Base-by-base conservation (phyloP, 306 rosid species). In the Quercus engelmannii region DNA sequence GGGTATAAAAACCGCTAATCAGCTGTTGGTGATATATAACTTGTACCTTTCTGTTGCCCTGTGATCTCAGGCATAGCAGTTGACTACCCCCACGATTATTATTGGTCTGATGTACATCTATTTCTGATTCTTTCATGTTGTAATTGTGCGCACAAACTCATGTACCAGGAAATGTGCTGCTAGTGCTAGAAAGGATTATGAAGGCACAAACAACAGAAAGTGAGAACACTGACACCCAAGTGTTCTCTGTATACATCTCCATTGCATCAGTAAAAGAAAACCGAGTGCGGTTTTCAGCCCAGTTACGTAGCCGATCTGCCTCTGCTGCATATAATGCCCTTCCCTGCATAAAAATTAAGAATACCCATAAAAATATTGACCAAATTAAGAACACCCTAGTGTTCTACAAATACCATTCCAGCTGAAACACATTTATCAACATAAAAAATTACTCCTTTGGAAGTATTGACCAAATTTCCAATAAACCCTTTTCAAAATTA, bases 231-330 rank as follows among this genome's bases (percentile, higher is more conserved):
- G 99, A 90, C 70, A 95, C 65, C 98, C 94, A 95, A 11, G 98
- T 89, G 86, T 88, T 85, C 82, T 95, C 99, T 31, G 97, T 90
- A 87, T 95, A 95, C 94, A 92, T 92, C 85, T 95, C 98, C 97
- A 88, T 95, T 31, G 99, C 99, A 71, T 92, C 99, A 0, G 96
- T 89, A 87, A 95, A 90, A 10, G 97, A 91, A 74, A 95, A 89
- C 26, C 92, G 92, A 0, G 98, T 86, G 5, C 98, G 91, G 51
- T 89, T 88, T 78, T 92, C 99, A 1, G 98, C 99, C 99, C 98
- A 95, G 90, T 95, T 95, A 0, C 98, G 90, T 18, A 95, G 88
- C 12, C 99, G 84, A 80, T 91, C 97, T 4, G 99, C 97, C 81
- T 95, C 99, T 0, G 99, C 91, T 38, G 98, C 91, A 71, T 95